Evolutionary conservation across 306 rosid species (phyloP), one percentile per base, ranked within the genome.

Genomic region (Trifolium fragiferum): DNA sequence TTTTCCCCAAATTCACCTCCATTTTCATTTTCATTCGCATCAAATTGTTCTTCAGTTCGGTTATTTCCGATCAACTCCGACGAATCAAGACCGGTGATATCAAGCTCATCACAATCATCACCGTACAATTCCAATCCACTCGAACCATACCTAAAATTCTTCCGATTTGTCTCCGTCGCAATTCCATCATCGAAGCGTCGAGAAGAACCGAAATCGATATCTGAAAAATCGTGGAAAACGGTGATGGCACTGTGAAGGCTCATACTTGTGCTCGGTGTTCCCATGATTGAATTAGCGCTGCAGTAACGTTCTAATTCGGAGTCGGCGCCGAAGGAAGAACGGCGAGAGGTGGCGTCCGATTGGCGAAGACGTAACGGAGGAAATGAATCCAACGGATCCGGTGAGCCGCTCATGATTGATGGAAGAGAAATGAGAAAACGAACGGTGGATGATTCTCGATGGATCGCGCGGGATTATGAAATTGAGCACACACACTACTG

Each of bases 291-390:
- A 82, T 89, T 92, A 37, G 97, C 92, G 82, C 99, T 94, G 64
- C 93, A 84, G 57, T 94, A 94, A 11, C 96, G 90, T 40, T 94
- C 97, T 71, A 89, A 88, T 84, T 92, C 99, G 55, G 97, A 90
- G 20, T 89, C 97, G 16, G 84, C 95, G 71, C 84, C 65, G 76
- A 38, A 87, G n/a, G 98, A 90, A 10, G 96, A 90, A 80, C 85
- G 87, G 54, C 88, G 80, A 11, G 96, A 86, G 11, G 88, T 80
- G 33, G 60, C 78, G 72, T 73, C 84, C 74, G 78, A 81, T 81
- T 68, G 78, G 74, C 76, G 87, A 70, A 77, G 35, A 69, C 69
- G 81, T 70, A 76, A 8, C 35, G 70, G 68, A 25, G 81, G 84
- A 32, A 82, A 78, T 13, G 90, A 75, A 76, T 65, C 80, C n/a